A percentile compares a stretch with the other conserved stretches of the same genome.
phyloP scores from a whole-genome alignment of 2,329 filamentous ascomycete genomes.

The Scedosporium aurantiacum region DNA sequence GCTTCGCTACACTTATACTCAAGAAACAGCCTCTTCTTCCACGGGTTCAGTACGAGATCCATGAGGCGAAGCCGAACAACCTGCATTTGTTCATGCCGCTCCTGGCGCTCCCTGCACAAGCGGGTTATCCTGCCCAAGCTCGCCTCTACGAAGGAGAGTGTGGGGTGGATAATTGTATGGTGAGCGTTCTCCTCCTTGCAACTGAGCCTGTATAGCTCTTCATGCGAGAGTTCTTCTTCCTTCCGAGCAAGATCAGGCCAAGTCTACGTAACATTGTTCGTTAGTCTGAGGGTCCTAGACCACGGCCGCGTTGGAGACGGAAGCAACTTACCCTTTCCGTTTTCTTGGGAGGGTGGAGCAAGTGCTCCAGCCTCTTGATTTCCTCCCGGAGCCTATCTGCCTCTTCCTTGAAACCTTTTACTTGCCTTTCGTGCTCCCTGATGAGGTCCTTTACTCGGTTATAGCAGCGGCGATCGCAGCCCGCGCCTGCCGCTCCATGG shows the following conservation, averaged over 20 bases:
- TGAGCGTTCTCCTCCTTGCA: slow-evolving; percentile 1
- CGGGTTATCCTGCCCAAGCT: not conserved
- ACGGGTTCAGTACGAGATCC: not conserved
- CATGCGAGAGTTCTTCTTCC: not conserved
- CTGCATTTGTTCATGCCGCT: not conserved
- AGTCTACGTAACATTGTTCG: not conserved
- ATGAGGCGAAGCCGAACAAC: not conserved
- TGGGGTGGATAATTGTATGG: not conserved
- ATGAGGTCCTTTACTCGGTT: too few relatives aligned
- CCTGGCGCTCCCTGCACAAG: not conserved
- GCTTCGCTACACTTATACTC: not conserved
- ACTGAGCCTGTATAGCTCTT: not conserved
- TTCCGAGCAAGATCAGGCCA: not conserved
- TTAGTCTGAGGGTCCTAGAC: not conserved
- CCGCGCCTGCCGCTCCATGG: too few relatives aligned
- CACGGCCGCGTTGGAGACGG: not conserved
- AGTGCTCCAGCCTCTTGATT: not conserved
- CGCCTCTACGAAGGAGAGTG: not conserved
- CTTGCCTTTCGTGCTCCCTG: too few relatives aligned
- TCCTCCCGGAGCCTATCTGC: not conserved
- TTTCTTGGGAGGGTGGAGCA: not conserved
- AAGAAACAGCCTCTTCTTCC: not conserved
- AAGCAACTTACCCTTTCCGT: not conserved
- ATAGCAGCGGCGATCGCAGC: too few relatives aligned
- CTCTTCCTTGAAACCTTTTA: not conserved